Base-by-base conservation (phyloP, 2,329 filamentous ascomycete species). In the Phoma sp. region DNA sequence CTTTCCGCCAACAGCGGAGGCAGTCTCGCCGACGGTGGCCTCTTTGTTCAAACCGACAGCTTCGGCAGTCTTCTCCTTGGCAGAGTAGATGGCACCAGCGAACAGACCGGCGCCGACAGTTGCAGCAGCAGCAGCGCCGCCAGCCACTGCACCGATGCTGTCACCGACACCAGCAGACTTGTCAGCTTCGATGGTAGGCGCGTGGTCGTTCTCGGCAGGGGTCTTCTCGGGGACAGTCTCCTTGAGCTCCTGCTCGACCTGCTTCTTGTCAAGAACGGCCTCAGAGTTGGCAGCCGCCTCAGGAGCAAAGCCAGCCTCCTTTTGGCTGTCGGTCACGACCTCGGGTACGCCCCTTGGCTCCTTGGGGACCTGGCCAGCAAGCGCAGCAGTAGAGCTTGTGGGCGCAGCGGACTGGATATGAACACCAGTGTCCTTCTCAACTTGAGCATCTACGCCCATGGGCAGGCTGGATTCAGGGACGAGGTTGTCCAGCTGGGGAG, bases 401-500 rank as follows among this genome's bases (percentile, higher is more conserved):
- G 77, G 75, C 25, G 72, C 76, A 50, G 74, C 74, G 18, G 77
- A 79, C 56, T 77, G 76, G 42, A 78, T 76, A 45, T 74, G 72
- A 30, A 74, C 57, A 45, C 74, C 74, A 9, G 75, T 72, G 39
- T 77, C 75, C 57, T 71, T 61, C 57, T 74, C 67, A 25, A 60
- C 67, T 47, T 73, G 73, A 45, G 74, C 74, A 54, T 77, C 77
- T 18, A 72, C 76, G 34, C 82, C 83, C 74, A 92, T 88, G 11
- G 90, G 89, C 59, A 95, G 81, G 74, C 89, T 91, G 7, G 91
- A 93, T 77, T 96, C 91, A 15, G 92, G 91, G 60, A 95, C 92
- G 73, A 90, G 79, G 74, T 82, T 87, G 57, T 80, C 83, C 38
- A 83, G 80, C 51, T 87, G 73, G 23, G 69, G 66, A 45, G 80